Evolutionary conservation across 164 flowering plant species (phyloP).

Genomic region (Vitis vinifera): DNA sequence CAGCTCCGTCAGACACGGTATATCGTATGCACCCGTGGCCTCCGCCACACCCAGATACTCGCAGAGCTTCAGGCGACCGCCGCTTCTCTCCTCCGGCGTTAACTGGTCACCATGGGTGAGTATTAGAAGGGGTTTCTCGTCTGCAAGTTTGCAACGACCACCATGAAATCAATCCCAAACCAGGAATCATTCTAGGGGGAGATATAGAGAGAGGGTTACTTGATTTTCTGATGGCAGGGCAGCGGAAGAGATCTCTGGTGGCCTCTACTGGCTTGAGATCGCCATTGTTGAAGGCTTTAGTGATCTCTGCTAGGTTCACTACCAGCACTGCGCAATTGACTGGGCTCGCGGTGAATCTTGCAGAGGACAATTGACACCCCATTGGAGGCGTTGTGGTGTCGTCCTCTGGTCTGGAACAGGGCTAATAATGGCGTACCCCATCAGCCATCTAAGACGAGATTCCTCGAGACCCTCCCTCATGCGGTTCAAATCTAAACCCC

Average conservation of each 20-base stretch:
- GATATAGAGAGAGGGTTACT: conserved; percentile 35
- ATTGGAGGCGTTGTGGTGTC: neutral
- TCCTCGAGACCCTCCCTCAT: conserved; percentile 41
- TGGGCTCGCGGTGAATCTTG: conserved; percentile 37
- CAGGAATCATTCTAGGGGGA: too few relatives aligned
- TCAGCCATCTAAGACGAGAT: conserved; percentile 53
- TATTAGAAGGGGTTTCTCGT: conserved; percentile 71
- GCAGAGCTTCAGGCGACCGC: conserved; percentile 53
- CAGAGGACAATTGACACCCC: conserved; percentile 19
- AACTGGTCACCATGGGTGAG: conserved; percentile 76
- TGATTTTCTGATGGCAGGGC: conserved; percentile 46
- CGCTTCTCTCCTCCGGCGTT: conserved; percentile 57
- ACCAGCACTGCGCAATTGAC: conserved; percentile 70
- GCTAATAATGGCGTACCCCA: conserved; percentile 71
- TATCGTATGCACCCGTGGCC: conserved; percentile 61
- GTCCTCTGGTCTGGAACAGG: conserved; percentile 48
- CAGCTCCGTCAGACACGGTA: conserved; percentile 65
- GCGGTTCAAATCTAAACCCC: conserved; percentile 46
- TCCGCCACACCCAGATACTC: conserved; percentile 50
- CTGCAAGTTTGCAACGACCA: conserved; percentile 25
- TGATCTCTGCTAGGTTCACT: conserved; percentile 54
- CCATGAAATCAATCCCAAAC: too few relatives aligned
- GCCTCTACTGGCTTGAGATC: conserved; percentile 52
- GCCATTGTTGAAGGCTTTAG: conserved; percentile 38
- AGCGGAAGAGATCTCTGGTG: conserved; percentile 49